Conservation (phyloP, 192 early-diverging fungal species). For the Mortierella hygrophila region DNA sequence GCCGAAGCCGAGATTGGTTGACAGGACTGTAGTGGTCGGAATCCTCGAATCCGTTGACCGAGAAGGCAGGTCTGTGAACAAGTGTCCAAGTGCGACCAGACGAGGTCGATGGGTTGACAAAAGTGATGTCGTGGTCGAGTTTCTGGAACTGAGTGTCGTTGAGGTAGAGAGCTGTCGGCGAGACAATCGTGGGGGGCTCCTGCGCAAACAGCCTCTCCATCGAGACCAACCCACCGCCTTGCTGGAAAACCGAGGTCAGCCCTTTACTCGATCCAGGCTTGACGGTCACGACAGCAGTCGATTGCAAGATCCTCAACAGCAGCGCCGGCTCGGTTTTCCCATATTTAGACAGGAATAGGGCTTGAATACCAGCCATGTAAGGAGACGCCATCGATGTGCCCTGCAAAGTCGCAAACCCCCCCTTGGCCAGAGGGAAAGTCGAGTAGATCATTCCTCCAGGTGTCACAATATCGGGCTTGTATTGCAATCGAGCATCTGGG, state of each 20-base stretch:
- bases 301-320: conserved; percentile 23
- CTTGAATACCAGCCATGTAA: conserved; percentile 59
- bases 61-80: conserved; percentile 31
- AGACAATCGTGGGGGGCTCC: conserved; percentile 60
- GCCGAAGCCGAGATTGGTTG: conserved; percentile 30
- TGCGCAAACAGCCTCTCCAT: conserved; percentile 64
- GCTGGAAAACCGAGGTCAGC: conserved; percentile 65
- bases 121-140: conserved; percentile 31
- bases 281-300: conserved; percentile 25
- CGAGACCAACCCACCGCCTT: conserved; percentile 81
- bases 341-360: conserved; percentile 28
- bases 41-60: conserved; percentile 43
- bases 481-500: conserved; percentile 71
- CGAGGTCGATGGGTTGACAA: conserved; percentile 25
- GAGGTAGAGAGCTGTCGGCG: conserved; percentile 66
- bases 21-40: conserved; percentile 18
- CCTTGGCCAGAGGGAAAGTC: conserved; percentile 62
- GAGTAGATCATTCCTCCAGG: conserved; percentile 75
- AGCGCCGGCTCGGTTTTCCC: conserved; percentile 24
- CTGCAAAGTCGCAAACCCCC: conserved; percentile 39
- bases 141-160: conserved; percentile 60
- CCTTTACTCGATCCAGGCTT: conserved; percentile 18
- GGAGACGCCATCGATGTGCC: conserved; percentile 82
- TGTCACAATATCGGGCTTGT: conserved; percentile 72
- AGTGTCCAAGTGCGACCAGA: conserved; percentile 19